These are phyloP conservation scores for Vararia minispora DNA, from an alignment of 768 basidiomycete genomes.

Conservation along the genomic window DNA sequence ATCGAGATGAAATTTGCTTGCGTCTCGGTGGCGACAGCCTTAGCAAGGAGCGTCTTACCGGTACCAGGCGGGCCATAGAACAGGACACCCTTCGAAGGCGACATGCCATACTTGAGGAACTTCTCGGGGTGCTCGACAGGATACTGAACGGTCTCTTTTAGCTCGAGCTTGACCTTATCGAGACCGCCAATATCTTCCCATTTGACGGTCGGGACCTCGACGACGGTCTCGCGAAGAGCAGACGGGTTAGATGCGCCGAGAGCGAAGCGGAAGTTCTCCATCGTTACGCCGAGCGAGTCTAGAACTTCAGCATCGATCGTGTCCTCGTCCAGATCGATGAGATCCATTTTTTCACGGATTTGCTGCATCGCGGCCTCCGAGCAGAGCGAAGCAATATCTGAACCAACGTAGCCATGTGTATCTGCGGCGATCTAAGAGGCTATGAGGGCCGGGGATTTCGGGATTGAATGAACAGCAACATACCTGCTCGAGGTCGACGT, in stretches of 20 bases:
- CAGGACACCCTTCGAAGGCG: constrained; percentile 96
- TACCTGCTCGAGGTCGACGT: constrained; percentile 95
- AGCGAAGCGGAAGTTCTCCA: constrained; percentile 99
- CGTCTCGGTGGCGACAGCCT: constrained; percentile 99
- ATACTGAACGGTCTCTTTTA: constrained; percentile 99
- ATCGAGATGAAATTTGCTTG: constrained; percentile 99
- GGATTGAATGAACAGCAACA: constrained; percentile 4
- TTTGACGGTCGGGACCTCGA: constrained; percentile 96
- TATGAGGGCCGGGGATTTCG: constrained; percentile 6
- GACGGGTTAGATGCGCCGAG: constrained; percentile 97
- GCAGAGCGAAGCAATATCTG: constrained; percentile 93
- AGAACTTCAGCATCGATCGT: constrained; percentile 99
- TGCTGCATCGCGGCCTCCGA: constrained; percentile 99
- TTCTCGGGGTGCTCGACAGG: constrained; percentile 99
- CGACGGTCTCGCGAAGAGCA: constrained; percentile 96
- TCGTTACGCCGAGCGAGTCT: constrained; percentile 96
- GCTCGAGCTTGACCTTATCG: constrained; percentile 98
- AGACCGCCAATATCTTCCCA: constrained; percentile 99
- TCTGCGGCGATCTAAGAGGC: constrained; percentile 82
- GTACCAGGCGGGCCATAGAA: constrained; percentile 99
- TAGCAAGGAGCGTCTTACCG: constrained; percentile 97
- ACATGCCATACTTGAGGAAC: constrained; percentile 99
- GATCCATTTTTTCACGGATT: constrained; percentile 99
- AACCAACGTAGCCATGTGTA: constrained; percentile 98
- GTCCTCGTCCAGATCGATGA: constrained; percentile 92